Percentiles rank a stretch among this genome's conserved stretches.
These are phyloP conservation scores for Trichoderma sp. DNA, from an alignment of 2,329 filamentous ascomycete genomes.

Conservation along the genomic window DNA sequence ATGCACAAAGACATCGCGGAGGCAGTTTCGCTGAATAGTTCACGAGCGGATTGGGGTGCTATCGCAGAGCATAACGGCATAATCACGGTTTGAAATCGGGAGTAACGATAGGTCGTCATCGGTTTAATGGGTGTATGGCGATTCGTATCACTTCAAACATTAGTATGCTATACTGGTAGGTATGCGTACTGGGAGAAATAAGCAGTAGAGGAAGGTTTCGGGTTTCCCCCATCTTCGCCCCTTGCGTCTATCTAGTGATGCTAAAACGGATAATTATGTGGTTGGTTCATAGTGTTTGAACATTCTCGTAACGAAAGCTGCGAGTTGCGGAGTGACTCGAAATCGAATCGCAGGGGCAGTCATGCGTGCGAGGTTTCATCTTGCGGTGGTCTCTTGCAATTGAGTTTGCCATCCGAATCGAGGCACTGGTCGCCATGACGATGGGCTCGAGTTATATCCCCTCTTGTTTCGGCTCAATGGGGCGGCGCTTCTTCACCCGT, in stretches of 20 bases:
- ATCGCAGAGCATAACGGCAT: not conserved
- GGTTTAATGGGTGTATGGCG: not conserved
- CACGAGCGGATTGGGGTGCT: not conserved
- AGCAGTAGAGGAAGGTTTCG: not conserved
- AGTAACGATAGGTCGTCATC: not conserved
- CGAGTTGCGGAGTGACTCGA: not conserved
- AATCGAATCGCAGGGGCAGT: not conserved
- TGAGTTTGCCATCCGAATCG: not conserved
- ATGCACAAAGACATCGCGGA: not conserved
- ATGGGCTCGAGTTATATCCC: not conserved
- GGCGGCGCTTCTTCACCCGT: not conserved
- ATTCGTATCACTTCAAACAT: conserved; percentile 7
- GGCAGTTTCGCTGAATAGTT: not conserved
- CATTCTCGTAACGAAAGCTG: not conserved
- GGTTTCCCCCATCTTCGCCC: not conserved
- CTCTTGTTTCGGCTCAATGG: not conserved
- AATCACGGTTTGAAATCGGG: conserved; percentile 1
- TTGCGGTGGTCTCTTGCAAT: not conserved
- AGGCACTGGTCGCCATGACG: not conserved
- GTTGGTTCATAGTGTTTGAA: not conserved
- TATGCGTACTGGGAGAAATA: not conserved
- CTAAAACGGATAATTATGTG: not conserved
- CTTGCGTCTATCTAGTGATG: conserved; percentile 1
- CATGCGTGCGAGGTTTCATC: not conserved
- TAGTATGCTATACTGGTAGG: conserved; percentile 5